phyloP scores from a whole-genome alignment of 2,329 filamentous ascomycete genomes.

The Aspergillus nomiae region DNA sequence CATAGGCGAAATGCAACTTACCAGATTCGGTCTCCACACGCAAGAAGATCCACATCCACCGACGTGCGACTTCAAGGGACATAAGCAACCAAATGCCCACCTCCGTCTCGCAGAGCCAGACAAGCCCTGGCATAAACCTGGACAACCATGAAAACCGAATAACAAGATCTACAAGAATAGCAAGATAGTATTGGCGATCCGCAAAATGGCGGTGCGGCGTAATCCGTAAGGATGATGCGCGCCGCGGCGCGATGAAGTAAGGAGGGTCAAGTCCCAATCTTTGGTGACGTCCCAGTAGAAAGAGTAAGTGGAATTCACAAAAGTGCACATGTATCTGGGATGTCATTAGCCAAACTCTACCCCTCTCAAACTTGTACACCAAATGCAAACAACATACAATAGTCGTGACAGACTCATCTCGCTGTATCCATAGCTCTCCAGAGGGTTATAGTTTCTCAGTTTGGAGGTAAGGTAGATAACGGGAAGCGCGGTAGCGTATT shows the following conservation, averaged over 20 bases:
- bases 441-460: constrained; percentile 64
- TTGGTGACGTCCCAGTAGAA: constrained; percentile 98
- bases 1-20: constrained; percentile 39
- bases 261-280: constrained; percentile 93
- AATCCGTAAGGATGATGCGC: constrained; percentile 75
- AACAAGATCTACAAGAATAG: constrained; percentile 75
- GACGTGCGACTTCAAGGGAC: constrained; percentile 78
- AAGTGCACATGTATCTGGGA: constrained; percentile 69
- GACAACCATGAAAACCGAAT: constrained; percentile 89
- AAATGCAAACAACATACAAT: constrained; percentile 43
- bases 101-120: constrained; percentile 84
- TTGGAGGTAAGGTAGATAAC: constrained; percentile 80
- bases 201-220: constrained; percentile 74
- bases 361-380: background rate
- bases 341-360: background rate
- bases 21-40: constrained; percentile 93
- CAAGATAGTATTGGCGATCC: constrained; percentile 76
- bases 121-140: constrained; percentile 79
- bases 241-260: constrained; percentile 63
- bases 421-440: constrained; percentile 52
- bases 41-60: constrained; percentile 98
- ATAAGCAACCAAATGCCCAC: constrained; percentile 86
- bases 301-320: constrained; percentile 87
- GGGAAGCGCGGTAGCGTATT: constrained; percentile 92
- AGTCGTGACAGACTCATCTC: constrained; percentile 58